Evolutionary conservation across 208 protist genomes (phyloP).

Genomic region (Crithidia bombi): DNA sequence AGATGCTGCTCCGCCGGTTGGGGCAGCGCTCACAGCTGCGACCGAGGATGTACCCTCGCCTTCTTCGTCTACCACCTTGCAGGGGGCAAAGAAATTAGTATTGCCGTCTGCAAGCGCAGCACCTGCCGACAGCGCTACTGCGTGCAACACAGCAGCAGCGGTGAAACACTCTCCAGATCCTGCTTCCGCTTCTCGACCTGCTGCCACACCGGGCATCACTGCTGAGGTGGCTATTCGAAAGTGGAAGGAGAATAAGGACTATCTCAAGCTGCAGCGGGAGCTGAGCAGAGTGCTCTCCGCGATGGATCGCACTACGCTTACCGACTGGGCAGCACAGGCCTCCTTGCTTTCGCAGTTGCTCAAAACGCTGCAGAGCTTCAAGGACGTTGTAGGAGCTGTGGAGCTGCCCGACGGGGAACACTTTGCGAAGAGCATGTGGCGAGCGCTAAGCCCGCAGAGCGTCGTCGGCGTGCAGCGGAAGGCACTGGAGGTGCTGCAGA

Average conservation of each 20-base stretch:
- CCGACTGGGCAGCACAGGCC: conserved; percentile 30
- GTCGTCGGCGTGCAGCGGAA: conserved; percentile 77
- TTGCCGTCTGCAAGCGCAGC: no score
- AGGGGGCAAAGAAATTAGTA: no score
- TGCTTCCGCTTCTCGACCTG: neutral
- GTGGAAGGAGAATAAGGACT: conserved; percentile 24
- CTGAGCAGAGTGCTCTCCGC: conserved; percentile 21
- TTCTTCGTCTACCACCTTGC: no score
- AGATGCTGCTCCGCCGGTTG: no score
- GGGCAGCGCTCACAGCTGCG: no score
- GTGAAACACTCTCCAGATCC: neutral
- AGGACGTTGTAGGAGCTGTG: conserved; percentile 33
- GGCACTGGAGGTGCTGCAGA: conserved; percentile 60
- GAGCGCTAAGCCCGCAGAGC: conserved; percentile 48
- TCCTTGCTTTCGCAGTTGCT: conserved; percentile 27
- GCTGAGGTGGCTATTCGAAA: conserved; percentile 7
- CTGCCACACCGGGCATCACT: neutral
- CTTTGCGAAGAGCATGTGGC: conserved; percentile 47
- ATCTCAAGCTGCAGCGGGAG: conserved; percentile 18
- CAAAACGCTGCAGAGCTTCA: conserved; percentile 16
- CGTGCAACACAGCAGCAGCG: neutral
- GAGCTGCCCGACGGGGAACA: conserved; percentile 43
- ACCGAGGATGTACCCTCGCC: no score
- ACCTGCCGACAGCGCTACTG: no score
- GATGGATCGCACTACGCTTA: conserved; percentile 22